Conservation (phyloP, 2,329 filamentous ascomycete genomes). For the Aspergillus quadricinctus region DNA sequence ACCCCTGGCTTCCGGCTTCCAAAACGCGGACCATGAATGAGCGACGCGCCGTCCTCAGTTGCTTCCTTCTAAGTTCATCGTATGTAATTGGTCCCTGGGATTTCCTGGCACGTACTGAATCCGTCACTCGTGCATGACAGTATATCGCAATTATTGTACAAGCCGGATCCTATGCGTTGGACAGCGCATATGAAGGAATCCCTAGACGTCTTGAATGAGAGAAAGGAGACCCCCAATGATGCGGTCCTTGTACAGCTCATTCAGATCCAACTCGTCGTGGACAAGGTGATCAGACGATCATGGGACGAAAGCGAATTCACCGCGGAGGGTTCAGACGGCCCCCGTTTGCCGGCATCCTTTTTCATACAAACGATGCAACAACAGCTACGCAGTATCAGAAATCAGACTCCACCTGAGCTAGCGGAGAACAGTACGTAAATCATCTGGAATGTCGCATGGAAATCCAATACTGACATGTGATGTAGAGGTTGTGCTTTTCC, state of each 20-base stretch:
- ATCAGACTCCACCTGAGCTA: not conserved
- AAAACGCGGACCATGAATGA: slow-evolving; percentile 9
- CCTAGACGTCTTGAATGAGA: slow-evolving; percentile 43
- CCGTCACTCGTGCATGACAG: slow-evolving; percentile 25
- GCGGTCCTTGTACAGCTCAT: slow-evolving; percentile 35
- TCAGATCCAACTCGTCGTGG: slow-evolving; percentile 3
- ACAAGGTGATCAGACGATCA: slow-evolving; percentile 1
- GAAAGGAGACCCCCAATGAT: slow-evolving; percentile 47
- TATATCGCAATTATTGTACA: slow-evolving; percentile 40
- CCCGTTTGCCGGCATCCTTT: not conserved
- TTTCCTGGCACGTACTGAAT: too few species aligned
- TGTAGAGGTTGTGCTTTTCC: slow-evolving; percentile 9
- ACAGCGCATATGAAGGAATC: slow-evolving; percentile 55
- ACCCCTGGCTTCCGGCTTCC: not conserved
- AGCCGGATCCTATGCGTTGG: slow-evolving; percentile 52
- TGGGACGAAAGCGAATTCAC: slow-evolving; percentile 3
- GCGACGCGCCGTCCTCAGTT: slow-evolving; percentile 9
- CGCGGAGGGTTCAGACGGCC: not conserved
- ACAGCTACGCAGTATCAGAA: not conserved
- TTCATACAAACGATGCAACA: slow-evolving; percentile 2
- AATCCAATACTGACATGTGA: not conserved
- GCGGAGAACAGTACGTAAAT: slow-evolving; percentile 4
- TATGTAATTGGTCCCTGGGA: not conserved
- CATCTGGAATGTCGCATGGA: too few species aligned
- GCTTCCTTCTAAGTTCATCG: slow-evolving; percentile 8